phyloP scores from a whole-genome alignment of 805 yeast genomes.

The Kodamaea fukazawae region DNA sequence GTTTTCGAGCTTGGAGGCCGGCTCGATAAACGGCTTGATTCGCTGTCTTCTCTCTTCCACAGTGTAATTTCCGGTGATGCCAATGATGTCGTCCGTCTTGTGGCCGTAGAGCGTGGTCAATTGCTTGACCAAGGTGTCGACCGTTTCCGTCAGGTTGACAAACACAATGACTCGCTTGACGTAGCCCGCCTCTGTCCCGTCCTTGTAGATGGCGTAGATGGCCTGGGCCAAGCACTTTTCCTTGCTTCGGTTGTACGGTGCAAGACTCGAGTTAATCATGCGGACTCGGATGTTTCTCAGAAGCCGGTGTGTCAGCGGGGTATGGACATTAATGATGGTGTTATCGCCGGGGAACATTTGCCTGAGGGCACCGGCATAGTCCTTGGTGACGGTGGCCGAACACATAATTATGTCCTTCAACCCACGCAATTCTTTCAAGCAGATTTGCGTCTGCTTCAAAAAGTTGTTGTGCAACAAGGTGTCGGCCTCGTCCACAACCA shows the following conservation, averaged over 20 bases:
- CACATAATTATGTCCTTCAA: constrained; percentile 69
- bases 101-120: constrained; percentile 42
- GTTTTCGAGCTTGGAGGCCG: constrained; percentile 46
- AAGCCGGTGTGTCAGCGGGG: constrained; percentile 83
- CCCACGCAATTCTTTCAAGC: constrained; percentile 50
- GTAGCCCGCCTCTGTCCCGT: constrained; percentile 72
- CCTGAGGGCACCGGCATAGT: constrained; percentile 61
- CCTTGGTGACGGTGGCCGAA: constrained; percentile 86
- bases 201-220: constrained; percentile 77
- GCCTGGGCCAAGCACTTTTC: constrained; percentile 85
- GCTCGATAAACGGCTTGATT: constrained; percentile 61
- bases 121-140: constrained; percentile 53
- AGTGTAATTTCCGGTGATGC: constrained; percentile 64
- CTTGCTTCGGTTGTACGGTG: constrained; percentile 84
- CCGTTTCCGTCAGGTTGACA: constrained; percentile 71
- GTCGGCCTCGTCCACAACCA: constrained; percentile 92
- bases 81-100: constrained; percentile 48
- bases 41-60: constrained; percentile 57
- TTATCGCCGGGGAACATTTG: constrained; percentile 61
- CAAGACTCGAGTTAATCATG: constrained; percentile 68
- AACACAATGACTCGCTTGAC: constrained; percentile 83
- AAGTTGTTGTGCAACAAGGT: constrained; percentile 83
- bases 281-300: constrained; percentile 72
- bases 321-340: constrained; percentile 52
- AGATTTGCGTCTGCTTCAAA: constrained; percentile 58